These are phyloP conservation scores for Nemania serpens DNA, from an alignment of 2,329 filamentous ascomycete genomes.

Conservation along the genomic window DNA sequence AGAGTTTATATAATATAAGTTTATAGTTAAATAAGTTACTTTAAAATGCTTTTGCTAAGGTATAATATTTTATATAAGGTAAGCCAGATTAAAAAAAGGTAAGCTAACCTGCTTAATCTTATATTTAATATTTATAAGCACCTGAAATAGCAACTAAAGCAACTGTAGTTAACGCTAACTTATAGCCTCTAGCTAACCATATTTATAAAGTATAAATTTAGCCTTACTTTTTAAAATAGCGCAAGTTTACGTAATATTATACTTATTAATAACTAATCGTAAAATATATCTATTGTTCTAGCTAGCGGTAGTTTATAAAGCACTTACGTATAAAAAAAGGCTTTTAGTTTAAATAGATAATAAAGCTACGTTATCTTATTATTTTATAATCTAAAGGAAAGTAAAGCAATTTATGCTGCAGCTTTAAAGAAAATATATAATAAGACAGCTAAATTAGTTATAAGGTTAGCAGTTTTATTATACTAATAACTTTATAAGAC, in stretches of 20 bases:
- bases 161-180: background rate
- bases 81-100: background rate
- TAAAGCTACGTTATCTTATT: constrained; percentile 1
- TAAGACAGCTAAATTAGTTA: constrained; percentile 11
- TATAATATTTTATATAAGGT: constrained; percentile 3
- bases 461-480: background rate
- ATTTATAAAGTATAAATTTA: constrained; percentile 9
- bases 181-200: constrained; percentile 4
- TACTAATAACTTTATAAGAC: constrained; percentile 1
- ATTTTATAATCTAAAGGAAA: background rate
- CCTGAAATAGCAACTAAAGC: constrained; percentile 10
- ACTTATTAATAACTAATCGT: constrained; percentile 6
- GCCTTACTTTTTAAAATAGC: constrained; percentile 8
- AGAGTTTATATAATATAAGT: constrained; percentile 7
- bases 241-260: constrained; percentile 12
- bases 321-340: background rate
- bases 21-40: background rate
- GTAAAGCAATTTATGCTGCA: background rate
- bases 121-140: constrained; percentile 1
- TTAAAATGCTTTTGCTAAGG: background rate
- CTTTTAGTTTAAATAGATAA: constrained; percentile 1
- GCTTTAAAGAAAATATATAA: background rate
- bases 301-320: constrained; percentile 1
- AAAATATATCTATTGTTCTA: background rate
- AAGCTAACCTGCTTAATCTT: background rate